These are phyloP conservation scores for Mortierella antarctica DNA, from an alignment of 192 early-diverging fungal genomes.

Conservation along the genomic window DNA sequence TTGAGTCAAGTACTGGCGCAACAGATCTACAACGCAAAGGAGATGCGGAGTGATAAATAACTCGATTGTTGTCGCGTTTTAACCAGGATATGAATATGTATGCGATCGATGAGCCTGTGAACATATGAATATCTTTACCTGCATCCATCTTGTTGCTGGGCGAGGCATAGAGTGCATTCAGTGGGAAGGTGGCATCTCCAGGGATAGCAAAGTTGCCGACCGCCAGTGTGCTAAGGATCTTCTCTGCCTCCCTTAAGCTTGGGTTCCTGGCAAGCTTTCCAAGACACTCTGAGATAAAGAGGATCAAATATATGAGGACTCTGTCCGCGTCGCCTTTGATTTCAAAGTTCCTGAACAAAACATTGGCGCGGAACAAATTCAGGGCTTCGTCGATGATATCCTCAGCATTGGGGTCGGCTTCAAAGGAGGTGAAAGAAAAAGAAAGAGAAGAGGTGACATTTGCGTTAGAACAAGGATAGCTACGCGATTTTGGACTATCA, in stretches of 20 bases:
- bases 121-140: conserved; percentile 60
- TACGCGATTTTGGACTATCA: no score
- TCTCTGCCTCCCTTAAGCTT: conserved; percentile 77
- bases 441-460: conserved; percentile 7
- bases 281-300: conserved; percentile 91
- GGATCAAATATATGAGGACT: conserved; percentile 93
- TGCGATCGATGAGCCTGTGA: neutral
- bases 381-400: conserved; percentile 97
- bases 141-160: conserved; percentile 77
- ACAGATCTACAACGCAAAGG: conserved; percentile 63
- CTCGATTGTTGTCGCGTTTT: neutral
- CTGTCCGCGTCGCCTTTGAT: conserved; percentile 95
- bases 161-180: conserved; percentile 86
- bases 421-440: conserved; percentile 6
- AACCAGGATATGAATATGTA: neutral
- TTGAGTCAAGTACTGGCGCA: conserved; percentile 90
- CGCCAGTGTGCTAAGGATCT: conserved; percentile 85
- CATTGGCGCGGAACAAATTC: conserved; percentile 94
- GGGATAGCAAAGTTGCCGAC: conserved; percentile 93
- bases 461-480: neutral
- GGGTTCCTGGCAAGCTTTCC: conserved; percentile 72
- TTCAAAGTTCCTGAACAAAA: conserved; percentile 99
- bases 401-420: conserved; percentile 68
- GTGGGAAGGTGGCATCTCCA: conserved; percentile 92
- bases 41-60: neutral